Evolutionary conservation across 495 filamentous ascomycete species (phyloP).

Genomic region (Aspergillus panamensis): DNA sequence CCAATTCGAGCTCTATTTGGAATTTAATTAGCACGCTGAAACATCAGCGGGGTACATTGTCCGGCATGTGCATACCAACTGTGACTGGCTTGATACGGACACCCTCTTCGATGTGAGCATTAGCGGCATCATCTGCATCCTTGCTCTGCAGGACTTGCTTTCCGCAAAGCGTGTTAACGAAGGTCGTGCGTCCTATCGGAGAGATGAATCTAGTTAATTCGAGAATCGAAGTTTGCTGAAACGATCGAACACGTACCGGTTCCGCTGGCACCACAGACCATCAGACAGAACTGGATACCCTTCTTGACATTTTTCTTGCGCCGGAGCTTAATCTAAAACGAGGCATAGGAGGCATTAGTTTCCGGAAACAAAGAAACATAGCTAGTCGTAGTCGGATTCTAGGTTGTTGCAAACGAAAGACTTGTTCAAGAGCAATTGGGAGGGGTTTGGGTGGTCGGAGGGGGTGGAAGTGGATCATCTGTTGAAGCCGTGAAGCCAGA

Average conservation of each 20-base stretch:
- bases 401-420: neutral
- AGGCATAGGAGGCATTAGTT: conserved; percentile 31
- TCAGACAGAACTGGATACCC: conserved; percentile 99
- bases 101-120: conserved; percentile 91
- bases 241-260: conserved; percentile 64
- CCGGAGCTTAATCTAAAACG: conserved; percentile 82
- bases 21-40: neutral
- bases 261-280: conserved; percentile 98
- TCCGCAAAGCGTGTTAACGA: conserved; percentile 98
- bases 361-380: conserved; percentile 24
- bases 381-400: neutral
- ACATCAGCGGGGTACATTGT: neutral
- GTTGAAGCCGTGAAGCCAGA: conserved; percentile 32
- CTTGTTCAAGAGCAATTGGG: neutral
- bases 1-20: conserved; percentile 81
- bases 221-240: conserved; percentile 6
- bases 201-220: conserved; percentile 32
- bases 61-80: conserved; percentile 65
- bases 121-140: conserved; percentile 82
- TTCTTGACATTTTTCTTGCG: conserved; percentile 99
- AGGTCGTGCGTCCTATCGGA: conserved; percentile 83
- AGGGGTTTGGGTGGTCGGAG: conserved; percentile 24
- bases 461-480: conserved; percentile 31
- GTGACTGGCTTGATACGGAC: conserved; percentile 98
- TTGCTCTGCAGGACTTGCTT: conserved; percentile 85